Conservation (phyloP, 192 early-diverging fungal species). For the Coemansia sp. region DNA sequence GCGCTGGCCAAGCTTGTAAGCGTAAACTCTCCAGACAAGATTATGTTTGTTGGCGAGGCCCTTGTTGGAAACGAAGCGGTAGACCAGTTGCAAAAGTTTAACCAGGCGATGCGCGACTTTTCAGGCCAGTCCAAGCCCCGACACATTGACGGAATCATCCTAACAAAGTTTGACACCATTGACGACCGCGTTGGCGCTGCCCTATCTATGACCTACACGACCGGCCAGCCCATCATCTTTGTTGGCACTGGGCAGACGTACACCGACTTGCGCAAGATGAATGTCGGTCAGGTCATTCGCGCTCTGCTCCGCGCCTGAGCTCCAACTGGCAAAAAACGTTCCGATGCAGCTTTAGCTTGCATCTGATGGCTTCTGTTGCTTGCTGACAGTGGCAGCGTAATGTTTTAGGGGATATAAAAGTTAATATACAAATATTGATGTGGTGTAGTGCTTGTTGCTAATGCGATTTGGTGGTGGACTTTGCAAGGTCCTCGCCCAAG, state of each 20-base stretch:
- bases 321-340: background rate
- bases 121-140: conserved; percentile 72
- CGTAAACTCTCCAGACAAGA: conserved; percentile 90
- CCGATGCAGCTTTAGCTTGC: background rate
- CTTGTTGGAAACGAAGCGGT: conserved; percentile 96
- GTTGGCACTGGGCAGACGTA: conserved; percentile 97
- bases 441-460: background rate
- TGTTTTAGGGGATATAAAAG: background rate
- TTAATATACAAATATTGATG: background rate
- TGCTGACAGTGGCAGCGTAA: background rate
- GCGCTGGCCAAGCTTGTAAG: conserved; percentile 90
- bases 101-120: conserved; percentile 87
- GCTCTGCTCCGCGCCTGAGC: conserved; percentile 53
- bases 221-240: conserved; percentile 92
- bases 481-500: background rate
- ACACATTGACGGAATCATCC: conserved; percentile 92
- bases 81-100: conserved; percentile 94
- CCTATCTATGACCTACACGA: conserved; percentile 91
- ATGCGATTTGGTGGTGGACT: background rate
- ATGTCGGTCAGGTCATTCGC: conserved; percentile 68
- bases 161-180: conserved; percentile 96
- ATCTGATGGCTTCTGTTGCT: background rate
- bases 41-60: conserved; percentile 96
- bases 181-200: conserved; percentile 97
- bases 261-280: conserved; percentile 88